Conservation (phyloP, 1,284 basidiomycete genomes). For the Golubevia pallescens region DNA sequence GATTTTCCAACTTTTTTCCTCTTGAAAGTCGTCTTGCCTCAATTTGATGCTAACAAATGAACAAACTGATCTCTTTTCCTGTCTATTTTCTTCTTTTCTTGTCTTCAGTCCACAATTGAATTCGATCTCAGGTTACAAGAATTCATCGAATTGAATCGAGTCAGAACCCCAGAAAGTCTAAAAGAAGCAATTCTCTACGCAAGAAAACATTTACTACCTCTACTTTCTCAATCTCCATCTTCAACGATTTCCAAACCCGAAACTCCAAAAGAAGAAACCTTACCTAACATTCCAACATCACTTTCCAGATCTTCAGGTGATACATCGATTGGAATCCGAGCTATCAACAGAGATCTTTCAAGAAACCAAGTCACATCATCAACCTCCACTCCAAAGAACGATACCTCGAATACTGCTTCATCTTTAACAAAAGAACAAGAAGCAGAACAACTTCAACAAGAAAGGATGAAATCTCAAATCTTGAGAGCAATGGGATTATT, state of each 20-base stretch:
- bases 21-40: neutral
- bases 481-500: constrained; percentile 46
- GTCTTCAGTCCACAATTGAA: constrained; percentile 82
- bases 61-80: constrained; percentile 7
- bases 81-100: neutral
- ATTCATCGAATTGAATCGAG: constrained; percentile 84
- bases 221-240: constrained; percentile 9
- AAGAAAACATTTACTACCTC: constrained; percentile 29
- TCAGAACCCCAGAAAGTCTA: constrained; percentile 2
- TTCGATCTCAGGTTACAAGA: constrained; percentile 94
- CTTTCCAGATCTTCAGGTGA: neutral
- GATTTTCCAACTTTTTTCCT: neutral
- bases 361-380: neutral
- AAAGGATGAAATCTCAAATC: constrained; percentile 1
- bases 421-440: neutral
- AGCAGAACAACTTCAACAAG: neutral
- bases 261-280: neutral
- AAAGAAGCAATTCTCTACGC: constrained; percentile 40
- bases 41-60: too few relatives aligned
- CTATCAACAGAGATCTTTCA: neutral
- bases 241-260: neutral
- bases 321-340: neutral
- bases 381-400: neutral
- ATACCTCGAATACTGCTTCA: neutral
- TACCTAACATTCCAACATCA: too few relatives aligned